A percentile compares a stretch with the other conserved stretches of the same genome.
Conservation (phyloP, 2,329 filamentous ascomycete species). For the Fusarium sp. region DNA sequence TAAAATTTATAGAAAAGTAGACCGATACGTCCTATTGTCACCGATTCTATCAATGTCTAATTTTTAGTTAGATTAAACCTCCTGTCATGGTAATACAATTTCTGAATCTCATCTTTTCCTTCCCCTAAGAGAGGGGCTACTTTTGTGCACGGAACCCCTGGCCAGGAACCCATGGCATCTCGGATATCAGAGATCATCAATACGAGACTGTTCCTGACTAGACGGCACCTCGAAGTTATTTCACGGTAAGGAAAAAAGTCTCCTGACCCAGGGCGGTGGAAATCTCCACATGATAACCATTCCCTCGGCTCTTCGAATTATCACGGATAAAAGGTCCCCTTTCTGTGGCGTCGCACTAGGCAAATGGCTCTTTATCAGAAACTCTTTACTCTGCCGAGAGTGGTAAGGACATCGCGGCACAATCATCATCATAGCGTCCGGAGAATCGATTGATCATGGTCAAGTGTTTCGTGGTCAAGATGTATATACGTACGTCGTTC, state of each 20-base stretch:
- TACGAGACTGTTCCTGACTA: slow-evolving; percentile 37
- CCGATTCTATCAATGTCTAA: not conserved
- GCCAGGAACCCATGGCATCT: slow-evolving; percentile 20
- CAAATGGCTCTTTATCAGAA: not conserved
- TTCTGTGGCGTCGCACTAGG: slow-evolving; percentile 23
- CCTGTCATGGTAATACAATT: not conserved
- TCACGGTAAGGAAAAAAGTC: slow-evolving; percentile 5
- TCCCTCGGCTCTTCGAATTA: slow-evolving; percentile 3
- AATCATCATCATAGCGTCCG: not conserved
- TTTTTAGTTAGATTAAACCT: not conserved
- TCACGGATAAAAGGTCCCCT: not conserved
- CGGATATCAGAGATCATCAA: slow-evolving; percentile 19
- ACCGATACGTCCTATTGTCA: not conserved
- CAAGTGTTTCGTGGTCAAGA: not conserved
- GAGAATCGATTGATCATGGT: not conserved
- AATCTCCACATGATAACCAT: slow-evolving; percentile 8
- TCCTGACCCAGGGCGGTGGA: slow-evolving; percentile 1
- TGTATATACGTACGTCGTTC: not conserved
- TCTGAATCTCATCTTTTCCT: not conserved
- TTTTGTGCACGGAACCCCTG: slow-evolving; percentile 12
- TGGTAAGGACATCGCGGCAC: not conserved
- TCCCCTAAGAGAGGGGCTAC: not conserved
- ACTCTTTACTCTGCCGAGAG: slow-evolving; percentile 6
- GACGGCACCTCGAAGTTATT: slow-evolving; percentile 6
- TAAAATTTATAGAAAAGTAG: not conserved